Evolutionary conservation across 768 basidiomycete genomes (phyloP).

Genomic region (Suillus lakei): DNA sequence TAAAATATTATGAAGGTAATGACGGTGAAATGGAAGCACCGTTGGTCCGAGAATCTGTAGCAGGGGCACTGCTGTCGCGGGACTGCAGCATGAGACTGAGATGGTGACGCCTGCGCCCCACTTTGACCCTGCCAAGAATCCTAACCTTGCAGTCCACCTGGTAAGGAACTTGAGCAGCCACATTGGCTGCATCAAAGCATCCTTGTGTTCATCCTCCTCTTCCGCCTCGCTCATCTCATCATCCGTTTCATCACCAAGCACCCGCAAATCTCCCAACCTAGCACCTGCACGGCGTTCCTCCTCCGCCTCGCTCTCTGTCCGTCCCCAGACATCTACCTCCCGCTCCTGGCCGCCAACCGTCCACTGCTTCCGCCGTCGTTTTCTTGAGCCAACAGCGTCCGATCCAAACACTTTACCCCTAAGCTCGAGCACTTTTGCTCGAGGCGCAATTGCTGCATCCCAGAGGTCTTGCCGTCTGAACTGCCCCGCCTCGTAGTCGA

Average conservation of each 20-base stretch:
- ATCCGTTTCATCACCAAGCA: slow-evolving; percentile 35
- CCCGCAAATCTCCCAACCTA: slow-evolving; percentile 17
- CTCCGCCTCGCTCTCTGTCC: slow-evolving; percentile 78
- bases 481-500: slow-evolving; percentile 75
- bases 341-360: slow-evolving; percentile 65
- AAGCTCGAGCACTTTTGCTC: slow-evolving; percentile 65
- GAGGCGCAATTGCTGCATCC: slow-evolving; percentile 62
- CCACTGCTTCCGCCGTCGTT: slow-evolving; percentile 72
- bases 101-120: slow-evolving; percentile 14
- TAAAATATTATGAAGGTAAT: not conserved
- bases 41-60: not conserved
- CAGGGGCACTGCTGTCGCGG: not conserved
- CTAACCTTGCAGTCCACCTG: slow-evolving; percentile 74
- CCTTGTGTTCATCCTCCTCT: slow-evolving; percentile 32
- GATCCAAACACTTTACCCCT: slow-evolving; percentile 73
- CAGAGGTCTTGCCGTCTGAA: slow-evolving; percentile 69
- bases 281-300: slow-evolving; percentile 55
- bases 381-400: slow-evolving; percentile 51
- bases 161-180: slow-evolving; percentile 81
- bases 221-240: slow-evolving; percentile 32
- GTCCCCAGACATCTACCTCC: slow-evolving; percentile 67
- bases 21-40: not conserved
- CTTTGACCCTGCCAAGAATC: slow-evolving; percentile 38
- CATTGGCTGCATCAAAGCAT: slow-evolving; percentile 65
- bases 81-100: not conserved